These are phyloP conservation scores for Sporothrix globosa DNA, from an alignment of 2,329 filamentous ascomycete genomes.

Conservation along the genomic window DNA sequence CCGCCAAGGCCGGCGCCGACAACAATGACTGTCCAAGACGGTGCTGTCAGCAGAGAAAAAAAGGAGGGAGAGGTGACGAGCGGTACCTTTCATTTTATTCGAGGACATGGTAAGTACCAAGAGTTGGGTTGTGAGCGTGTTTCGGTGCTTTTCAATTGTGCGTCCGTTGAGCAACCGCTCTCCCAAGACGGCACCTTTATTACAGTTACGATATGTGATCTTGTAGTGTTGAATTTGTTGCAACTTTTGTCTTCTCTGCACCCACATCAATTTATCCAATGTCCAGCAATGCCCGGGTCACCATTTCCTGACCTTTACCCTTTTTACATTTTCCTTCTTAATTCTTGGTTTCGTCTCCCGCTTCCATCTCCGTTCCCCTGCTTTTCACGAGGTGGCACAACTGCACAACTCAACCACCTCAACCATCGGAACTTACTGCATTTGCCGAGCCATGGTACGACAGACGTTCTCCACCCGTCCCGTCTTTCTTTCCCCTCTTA, in stretches of 20 bases:
- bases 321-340: not conserved
- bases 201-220: no score
- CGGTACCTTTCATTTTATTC: conserved; percentile 9
- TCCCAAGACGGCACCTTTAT: no score
- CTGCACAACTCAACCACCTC: not conserved
- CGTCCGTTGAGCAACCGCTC: no score
- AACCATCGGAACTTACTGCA: not conserved
- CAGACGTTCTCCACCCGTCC: not conserved
- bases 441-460: conserved; percentile 1
- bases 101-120: not conserved
- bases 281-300: not conserved
- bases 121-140: no score
- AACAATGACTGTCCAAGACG: conserved; percentile 46
- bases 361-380: not conserved
- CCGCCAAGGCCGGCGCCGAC: conserved; percentile 56
- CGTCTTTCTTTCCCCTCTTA: no score
- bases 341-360: not conserved
- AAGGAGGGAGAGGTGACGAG: not conserved
- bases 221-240: no score
- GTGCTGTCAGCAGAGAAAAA: not conserved
- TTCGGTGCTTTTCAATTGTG: no score
- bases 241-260: not conserved
- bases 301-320: not conserved
- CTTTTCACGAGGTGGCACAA: not conserved
- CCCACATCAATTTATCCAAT: no score